phyloP scores from a whole-genome alignment of 176 grass and related monocot species.

The Puya raimondii region DNA sequence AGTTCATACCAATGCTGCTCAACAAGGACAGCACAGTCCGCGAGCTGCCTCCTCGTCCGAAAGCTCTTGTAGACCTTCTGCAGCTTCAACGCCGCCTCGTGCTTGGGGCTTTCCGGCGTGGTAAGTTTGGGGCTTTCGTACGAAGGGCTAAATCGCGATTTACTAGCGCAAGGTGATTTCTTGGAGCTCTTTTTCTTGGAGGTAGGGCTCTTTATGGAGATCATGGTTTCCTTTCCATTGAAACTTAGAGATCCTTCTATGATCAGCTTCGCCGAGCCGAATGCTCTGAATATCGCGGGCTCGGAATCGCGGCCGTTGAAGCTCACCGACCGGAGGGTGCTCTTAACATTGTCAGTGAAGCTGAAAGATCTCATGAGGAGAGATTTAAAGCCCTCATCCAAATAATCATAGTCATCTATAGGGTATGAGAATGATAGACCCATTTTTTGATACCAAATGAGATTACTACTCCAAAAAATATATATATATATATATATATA shows the following conservation, averaged over 20 bases:
- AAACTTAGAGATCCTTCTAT: conserved; percentile 71
- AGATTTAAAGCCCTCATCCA: not conserved
- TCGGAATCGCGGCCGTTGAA: conserved; percentile 10
- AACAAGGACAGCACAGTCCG: conserved; percentile 68
- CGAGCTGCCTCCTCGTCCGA: conserved; percentile 80
- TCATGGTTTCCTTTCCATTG: conserved; percentile 52
- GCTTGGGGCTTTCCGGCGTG: conserved; percentile 41
- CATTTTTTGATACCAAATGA: not conserved
- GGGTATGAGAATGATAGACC: conserved; percentile 7
- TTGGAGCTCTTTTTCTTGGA: not conserved
- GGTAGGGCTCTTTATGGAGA: conserved; percentile 41
- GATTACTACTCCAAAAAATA: not conserved
- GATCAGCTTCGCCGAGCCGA: conserved; percentile 65
- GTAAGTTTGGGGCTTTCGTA: conserved; percentile 13
- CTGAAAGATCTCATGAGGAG: not conserved
- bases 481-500: too few species aligned
- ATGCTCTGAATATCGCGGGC: conserved; percentile 34
- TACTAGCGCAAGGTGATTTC: not conserved
- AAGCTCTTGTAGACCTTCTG: conserved; percentile 98
- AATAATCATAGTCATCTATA: not conserved
- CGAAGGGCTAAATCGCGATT: conserved; percentile 32
- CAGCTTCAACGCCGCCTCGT: conserved; percentile 60
- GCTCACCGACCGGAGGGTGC: conserved; percentile 2
- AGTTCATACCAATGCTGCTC: conserved; percentile 66
- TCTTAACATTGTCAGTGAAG: not conserved